phyloP scores from a whole-genome alignment of 371 early-diverging fungal species.

The Amoeboaphelidium occidentale region DNA sequence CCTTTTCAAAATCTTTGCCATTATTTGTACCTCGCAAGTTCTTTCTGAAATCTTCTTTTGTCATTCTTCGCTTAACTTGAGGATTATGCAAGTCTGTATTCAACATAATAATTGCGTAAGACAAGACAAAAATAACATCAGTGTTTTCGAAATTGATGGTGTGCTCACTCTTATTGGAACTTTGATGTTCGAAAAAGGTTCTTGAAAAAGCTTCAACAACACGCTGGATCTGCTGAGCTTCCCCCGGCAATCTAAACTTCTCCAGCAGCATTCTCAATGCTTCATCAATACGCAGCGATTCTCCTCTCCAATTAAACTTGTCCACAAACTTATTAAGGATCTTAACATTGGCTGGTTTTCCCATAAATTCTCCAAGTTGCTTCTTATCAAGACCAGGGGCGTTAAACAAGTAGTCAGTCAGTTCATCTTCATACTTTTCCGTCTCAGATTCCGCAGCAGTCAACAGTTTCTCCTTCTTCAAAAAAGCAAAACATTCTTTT shows the following conservation, averaged over 20 bases:
- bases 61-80: conserved; percentile 57
- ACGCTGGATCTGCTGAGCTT: conserved; percentile 78
- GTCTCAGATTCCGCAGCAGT: neutral
- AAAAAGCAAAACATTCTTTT: neutral
- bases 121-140: conserved; percentile 50
- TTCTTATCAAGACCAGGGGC: conserved; percentile 53
- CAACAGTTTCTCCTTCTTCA: conserved; percentile 29
- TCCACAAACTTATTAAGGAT: conserved; percentile 47
- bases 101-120: conserved; percentile 71
- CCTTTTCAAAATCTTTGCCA: conserved; percentile 33
- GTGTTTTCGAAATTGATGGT: too few relatives aligned
- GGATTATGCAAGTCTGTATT: conserved; percentile 87
- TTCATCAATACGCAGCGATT: conserved; percentile 52
- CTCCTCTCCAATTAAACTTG: conserved; percentile 31
- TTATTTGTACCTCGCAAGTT: conserved; percentile 55
- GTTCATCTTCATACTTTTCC: conserved; percentile 7
- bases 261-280: conserved; percentile 54
- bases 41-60: conserved; percentile 52
- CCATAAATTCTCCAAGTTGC: conserved; percentile 60
- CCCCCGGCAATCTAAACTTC: conserved; percentile 75
- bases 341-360: conserved; percentile 50
- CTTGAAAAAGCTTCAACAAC: conserved; percentile 64
- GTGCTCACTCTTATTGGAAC: neutral
- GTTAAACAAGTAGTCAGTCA: conserved; percentile 40
- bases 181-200: conserved; percentile 29